Evolutionary conservation across 768 basidiomycete species (phyloP).

Genomic region (Amanita subjunquillea): DNA sequence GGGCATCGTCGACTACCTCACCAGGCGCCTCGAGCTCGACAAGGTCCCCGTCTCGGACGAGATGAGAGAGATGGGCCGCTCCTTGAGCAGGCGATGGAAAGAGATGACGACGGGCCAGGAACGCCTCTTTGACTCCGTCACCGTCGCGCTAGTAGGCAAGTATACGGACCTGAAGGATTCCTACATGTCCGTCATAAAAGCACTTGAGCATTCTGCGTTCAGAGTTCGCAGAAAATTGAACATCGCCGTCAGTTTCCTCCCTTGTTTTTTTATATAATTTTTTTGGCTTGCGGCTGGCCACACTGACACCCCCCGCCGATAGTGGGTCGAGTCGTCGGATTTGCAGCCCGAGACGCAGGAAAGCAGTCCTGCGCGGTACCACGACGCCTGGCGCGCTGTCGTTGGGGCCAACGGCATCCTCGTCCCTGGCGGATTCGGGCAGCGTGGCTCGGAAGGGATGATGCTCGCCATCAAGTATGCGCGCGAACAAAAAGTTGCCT

Average conservation of each 20-base stretch:
- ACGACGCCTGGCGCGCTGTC: conserved; percentile 90
- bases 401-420: conserved; percentile 92
- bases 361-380: conserved; percentile 77
- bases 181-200: conserved; percentile 96
- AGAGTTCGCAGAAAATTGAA: conserved; percentile 77
- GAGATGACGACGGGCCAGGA: conserved; percentile 86
- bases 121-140: conserved; percentile 80
- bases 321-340: conserved; percentile 97
- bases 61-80: conserved; percentile 51
- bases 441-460: conserved; percentile 94
- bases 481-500: conserved; percentile 88
- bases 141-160: conserved; percentile 90
- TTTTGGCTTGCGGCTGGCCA: no score
- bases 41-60: conserved; percentile 41
- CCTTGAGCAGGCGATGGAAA: conserved; percentile 70
- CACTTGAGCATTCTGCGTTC: conserved; percentile 94
- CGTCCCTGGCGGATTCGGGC: conserved; percentile 93
- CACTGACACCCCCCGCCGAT: background rate
- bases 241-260: conserved; percentile 39
- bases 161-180: conserved; percentile 96
- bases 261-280: background rate
- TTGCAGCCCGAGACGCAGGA: conserved; percentile 76
- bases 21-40: conserved; percentile 69
- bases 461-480: conserved; percentile 97
- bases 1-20: conserved; percentile 81